Conservation (phyloP, 768 basidiomycete species). For the Mycena capillaripes region DNA sequence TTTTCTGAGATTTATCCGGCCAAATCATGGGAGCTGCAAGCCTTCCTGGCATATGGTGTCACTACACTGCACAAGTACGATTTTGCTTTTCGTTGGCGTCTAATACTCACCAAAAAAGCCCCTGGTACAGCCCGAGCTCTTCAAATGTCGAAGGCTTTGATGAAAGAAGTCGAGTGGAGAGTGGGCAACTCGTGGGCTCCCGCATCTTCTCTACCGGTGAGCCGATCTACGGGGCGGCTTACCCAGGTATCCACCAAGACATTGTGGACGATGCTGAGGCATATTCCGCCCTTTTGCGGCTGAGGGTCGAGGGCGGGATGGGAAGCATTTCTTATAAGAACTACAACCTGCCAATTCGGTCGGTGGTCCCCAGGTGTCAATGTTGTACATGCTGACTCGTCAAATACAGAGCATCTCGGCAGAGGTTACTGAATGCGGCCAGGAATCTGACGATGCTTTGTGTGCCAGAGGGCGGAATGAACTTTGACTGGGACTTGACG, state of each 20-base stretch:
- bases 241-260: slow-evolving; percentile 66
- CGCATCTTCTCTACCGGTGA: slow-evolving; percentile 81
- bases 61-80: slow-evolving; percentile 83
- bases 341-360: slow-evolving; percentile 80
- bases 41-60: slow-evolving; percentile 82
- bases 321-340: slow-evolving; percentile 85
- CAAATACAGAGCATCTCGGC: slow-evolving; percentile 66
- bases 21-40: slow-evolving; percentile 80
- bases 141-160: slow-evolving; percentile 72
- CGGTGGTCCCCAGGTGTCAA: slow-evolving; percentile 27
- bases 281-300: slow-evolving; percentile 72
- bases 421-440: slow-evolving; percentile 73
- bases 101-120: background rate
- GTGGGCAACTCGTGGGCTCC: slow-evolving; percentile 77
- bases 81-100: background rate
- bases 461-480: slow-evolving; percentile 86
- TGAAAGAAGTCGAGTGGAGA: slow-evolving; percentile 78
- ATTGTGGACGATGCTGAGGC: slow-evolving; percentile 75
- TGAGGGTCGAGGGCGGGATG: slow-evolving; percentile 81
- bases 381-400: background rate
- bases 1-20: slow-evolving; percentile 67
- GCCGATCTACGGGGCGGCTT: slow-evolving; percentile 71
- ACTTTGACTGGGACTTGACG: slow-evolving; percentile 83
- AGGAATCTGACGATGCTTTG: slow-evolving; percentile 76
- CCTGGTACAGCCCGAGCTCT: slow-evolving; percentile 71